These are phyloP conservation scores for Fragaria iinumae DNA, from an alignment of 306 rosid genomes.

Conservation along the genomic window DNA sequence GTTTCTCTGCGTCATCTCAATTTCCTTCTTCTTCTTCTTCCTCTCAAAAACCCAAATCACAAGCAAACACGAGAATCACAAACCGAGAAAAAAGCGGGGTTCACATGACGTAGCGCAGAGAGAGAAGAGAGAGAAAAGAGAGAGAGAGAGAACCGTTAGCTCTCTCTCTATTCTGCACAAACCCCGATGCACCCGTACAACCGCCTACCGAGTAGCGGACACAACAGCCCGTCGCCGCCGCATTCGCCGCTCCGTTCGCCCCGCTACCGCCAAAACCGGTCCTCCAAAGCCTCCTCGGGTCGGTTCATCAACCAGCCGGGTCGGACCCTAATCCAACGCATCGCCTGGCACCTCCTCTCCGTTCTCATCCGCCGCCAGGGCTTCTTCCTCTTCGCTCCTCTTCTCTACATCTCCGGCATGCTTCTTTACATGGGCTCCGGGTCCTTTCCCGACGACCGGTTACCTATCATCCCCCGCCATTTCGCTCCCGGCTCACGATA, in stretches of 20 bases:
- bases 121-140: background rate
- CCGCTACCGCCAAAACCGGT: slow-evolving; percentile 61
- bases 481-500: slow-evolving; percentile 76
- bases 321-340: slow-evolving; percentile 53
- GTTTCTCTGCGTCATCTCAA: background rate
- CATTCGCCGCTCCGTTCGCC: slow-evolving; percentile 86
- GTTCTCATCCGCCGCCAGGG: slow-evolving; percentile 86
- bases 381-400: slow-evolving; percentile 91
- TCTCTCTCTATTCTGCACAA: slow-evolving; percentile 1
- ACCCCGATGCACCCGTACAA: slow-evolving; percentile 72
- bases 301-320: slow-evolving; percentile 51
- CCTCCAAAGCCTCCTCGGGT: slow-evolving; percentile 48
- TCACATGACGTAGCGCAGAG: background rate
- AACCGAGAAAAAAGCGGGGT: background rate
- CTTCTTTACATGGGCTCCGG: slow-evolving; percentile 80
- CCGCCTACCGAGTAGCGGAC: slow-evolving; percentile 95
- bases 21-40: slow-evolving; percentile 9
- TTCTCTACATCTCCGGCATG: slow-evolving; percentile 86
- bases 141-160: background rate
- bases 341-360: slow-evolving; percentile 69
- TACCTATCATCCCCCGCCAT: slow-evolving; percentile 67
- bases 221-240: slow-evolving; percentile 88
- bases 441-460: slow-evolving; percentile 53
- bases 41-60: slow-evolving; percentile 6
- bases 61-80: background rate